A percentile compares a stretch with the other conserved stretches of the same genome.
phyloP scores from a whole-genome alignment of 139 green algal species.

The Volvox reticuliferus region DNA sequence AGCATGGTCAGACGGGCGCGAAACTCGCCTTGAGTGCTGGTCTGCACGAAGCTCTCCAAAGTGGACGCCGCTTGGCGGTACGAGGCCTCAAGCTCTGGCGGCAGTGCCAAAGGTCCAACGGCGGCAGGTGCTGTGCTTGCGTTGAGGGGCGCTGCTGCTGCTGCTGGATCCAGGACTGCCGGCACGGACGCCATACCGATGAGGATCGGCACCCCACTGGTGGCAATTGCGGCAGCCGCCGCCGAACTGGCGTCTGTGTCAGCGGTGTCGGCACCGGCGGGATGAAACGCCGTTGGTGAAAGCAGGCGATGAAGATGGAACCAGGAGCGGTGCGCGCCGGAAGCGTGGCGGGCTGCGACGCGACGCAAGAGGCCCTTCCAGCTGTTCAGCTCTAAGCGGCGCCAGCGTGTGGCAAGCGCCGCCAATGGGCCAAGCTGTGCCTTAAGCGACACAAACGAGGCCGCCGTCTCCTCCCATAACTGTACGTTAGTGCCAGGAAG shows the following conservation, averaged over 20 bases:
- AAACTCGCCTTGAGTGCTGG: constrained; percentile 91
- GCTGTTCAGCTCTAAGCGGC: constrained; percentile 88
- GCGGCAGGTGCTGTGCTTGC: neutral
- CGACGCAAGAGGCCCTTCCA: constrained; percentile 84
- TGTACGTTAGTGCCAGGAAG: constrained; percentile 35
- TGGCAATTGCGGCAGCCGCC: constrained; percentile 13
- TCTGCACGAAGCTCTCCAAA: constrained; percentile 94
- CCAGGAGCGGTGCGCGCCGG: constrained; percentile 83
- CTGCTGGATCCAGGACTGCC: neutral
- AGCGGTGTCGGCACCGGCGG: neutral
- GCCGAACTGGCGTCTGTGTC: constrained; percentile 3
- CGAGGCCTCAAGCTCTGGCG: constrained; percentile 1
- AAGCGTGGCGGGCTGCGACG: constrained; percentile 63
- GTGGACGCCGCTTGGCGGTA: constrained; percentile 59
- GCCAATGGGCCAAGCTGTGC: constrained; percentile 75
- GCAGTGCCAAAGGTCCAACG: neutral
- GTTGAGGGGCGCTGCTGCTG: neutral
- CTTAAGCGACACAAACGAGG: constrained; percentile 82
- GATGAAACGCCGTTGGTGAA: neutral
- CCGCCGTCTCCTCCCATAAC: constrained; percentile 96
- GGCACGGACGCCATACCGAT: constrained; percentile 28
- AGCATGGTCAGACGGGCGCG: constrained; percentile 85
- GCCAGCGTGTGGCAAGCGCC: constrained; percentile 89
- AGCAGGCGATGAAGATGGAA: constrained; percentile 93
- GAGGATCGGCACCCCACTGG: constrained; percentile 32